Percentiles rank a stretch among this genome's conserved stretches.
Evolutionary conservation across 2,329 filamentous ascomycete genomes (phyloP).

Genomic region (Chrysosporium keratinophilum): DNA sequence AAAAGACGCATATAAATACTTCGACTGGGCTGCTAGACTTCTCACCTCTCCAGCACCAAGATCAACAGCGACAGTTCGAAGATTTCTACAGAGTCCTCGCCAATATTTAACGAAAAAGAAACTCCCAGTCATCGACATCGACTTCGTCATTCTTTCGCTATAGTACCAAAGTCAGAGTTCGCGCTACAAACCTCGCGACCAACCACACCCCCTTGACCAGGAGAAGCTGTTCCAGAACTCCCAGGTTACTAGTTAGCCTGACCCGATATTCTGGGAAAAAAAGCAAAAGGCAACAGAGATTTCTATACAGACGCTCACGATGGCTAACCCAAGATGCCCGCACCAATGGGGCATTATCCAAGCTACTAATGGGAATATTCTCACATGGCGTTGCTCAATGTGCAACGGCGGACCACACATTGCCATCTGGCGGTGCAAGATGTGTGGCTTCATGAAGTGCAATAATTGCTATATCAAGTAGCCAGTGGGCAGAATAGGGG

Average conservation of each 20-base stretch:
- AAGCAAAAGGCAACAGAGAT: neutral
- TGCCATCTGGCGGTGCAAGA: slow-evolving; percentile 37
- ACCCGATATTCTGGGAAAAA: neutral
- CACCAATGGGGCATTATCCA: slow-evolving; percentile 27
- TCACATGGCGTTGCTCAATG: slow-evolving; percentile 36
- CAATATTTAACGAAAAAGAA: neutral
- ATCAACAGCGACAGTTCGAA: too few relatives aligned
- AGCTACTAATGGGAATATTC: slow-evolving; percentile 34
- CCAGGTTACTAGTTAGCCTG: neutral
- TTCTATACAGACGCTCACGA: too few relatives aligned
- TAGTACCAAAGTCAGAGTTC: neutral
- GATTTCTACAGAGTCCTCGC: neutral
- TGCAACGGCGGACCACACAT: slow-evolving; percentile 34
- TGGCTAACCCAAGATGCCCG: slow-evolving; percentile 14
- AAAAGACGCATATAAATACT: neutral
- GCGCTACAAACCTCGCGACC: too few relatives aligned
- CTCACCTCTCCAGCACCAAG: neutral
- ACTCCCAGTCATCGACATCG: neutral
- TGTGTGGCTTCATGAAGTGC: slow-evolving; percentile 34
- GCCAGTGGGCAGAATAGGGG: neutral
- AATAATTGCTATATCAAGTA: slow-evolving; percentile 29
- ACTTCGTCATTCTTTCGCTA: neutral
- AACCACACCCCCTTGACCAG: too few relatives aligned
- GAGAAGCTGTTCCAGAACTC: neutral
- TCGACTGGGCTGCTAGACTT: neutral